phyloP scores from a whole-genome alignment of 495 filamentous ascomycete species.

The Xylaria bambusicola region DNA sequence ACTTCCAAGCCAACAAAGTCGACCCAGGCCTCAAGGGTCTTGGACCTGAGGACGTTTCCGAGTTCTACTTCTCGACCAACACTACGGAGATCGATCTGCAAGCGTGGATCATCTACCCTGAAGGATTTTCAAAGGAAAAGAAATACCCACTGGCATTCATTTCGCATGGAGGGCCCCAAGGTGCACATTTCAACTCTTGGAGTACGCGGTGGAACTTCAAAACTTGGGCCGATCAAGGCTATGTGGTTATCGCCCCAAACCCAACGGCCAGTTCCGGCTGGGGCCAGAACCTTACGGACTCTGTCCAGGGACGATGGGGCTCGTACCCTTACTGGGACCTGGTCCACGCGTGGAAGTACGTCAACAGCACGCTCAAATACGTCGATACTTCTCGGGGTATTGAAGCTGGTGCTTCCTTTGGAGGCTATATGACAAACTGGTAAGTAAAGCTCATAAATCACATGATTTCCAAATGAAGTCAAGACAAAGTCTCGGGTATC shows the following conservation, averaged over 20 bases:
- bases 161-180: constrained; percentile 75
- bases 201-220: constrained; percentile 74
- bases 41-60: constrained; percentile 35
- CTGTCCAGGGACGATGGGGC: constrained; percentile 64
- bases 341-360: constrained; percentile 64
- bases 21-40: constrained; percentile 55
- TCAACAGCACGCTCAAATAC: constrained; percentile 57
- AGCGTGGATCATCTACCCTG: constrained; percentile 69
- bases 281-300: constrained; percentile 68
- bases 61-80: constrained; percentile 58
- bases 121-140: constrained; percentile 62
- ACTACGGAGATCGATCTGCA: constrained; percentile 62
- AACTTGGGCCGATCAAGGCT: constrained; percentile 74
- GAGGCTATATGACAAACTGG: constrained; percentile 61
- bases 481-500: background rate
- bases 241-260: constrained; percentile 70
- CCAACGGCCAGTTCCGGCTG: constrained; percentile 73
- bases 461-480: background rate
- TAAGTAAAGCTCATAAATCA: constrained; percentile 18
- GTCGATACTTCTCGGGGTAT: constrained; percentile 68
- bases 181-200: constrained; percentile 60
- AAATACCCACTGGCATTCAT: constrained; percentile 72
- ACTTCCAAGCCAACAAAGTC: constrained; percentile 36
- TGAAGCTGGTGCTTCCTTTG: constrained; percentile 68
- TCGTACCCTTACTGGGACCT: constrained; percentile 42